Conservation (phyloP, 495 filamentous ascomycete species). For the Beverwykella pulmonaria region DNA sequence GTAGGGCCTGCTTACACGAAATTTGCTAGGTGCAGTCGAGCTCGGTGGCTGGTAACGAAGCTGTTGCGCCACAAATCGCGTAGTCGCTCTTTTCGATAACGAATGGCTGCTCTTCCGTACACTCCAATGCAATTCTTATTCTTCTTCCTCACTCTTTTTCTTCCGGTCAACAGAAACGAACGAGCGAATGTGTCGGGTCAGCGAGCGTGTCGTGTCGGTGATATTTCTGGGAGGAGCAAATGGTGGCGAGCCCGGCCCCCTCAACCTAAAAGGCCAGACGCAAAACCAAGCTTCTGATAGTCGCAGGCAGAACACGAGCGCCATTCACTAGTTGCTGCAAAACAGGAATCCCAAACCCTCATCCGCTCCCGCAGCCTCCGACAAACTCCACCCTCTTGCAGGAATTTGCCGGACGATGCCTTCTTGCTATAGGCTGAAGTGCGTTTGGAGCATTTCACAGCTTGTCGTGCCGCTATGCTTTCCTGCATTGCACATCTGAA, state of each 20-base stretch:
- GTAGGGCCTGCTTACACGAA: not conserved
- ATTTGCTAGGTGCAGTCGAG: not conserved
- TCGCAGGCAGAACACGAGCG: not conserved
- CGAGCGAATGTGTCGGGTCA: not conserved
- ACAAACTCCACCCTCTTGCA: not conserved
- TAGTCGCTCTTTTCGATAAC: not conserved
- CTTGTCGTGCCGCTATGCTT: not conserved
- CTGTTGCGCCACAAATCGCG: not conserved
- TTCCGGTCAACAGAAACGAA: slow-evolving; percentile 1
- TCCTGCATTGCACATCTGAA: slow-evolving; percentile 1
- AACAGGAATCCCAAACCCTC: not conserved
- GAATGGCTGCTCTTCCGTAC: not conserved
- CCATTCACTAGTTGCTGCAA: not conserved
- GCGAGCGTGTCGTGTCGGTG: not conserved
- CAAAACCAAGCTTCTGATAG: not conserved
- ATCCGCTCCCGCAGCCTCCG: not conserved
- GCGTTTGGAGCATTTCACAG: not conserved
- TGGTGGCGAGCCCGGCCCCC: not conserved
- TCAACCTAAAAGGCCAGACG: too few species aligned
- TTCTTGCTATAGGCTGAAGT: not conserved
- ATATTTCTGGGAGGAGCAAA: not conserved
- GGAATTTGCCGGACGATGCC: not conserved
- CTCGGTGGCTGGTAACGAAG: not conserved
- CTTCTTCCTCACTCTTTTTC: not conserved
- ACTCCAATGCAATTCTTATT: not conserved